Evolutionary conservation across 371 early-diverging fungal species (phyloP).

Genomic region (Mortierella sp.): DNA sequence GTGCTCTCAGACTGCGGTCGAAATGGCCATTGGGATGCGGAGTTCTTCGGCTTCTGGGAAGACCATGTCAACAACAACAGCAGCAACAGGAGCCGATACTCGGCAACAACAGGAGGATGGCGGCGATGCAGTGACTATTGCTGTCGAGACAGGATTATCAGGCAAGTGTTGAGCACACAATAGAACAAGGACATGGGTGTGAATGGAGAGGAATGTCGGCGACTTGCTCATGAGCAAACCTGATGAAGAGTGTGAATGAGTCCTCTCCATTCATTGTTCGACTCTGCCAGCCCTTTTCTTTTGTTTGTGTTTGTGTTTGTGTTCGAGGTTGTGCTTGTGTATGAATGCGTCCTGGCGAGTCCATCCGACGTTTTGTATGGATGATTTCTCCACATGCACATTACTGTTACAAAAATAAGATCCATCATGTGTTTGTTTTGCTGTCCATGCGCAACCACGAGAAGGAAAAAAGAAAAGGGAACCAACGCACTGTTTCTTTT

Average conservation of each 20-base stretch:
- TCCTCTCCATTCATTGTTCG: background rate
- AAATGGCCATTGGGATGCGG: conserved; percentile 49
- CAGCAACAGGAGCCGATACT: background rate
- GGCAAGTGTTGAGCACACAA: conserved; percentile 26
- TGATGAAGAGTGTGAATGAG: background rate
- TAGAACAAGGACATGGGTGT: background rate
- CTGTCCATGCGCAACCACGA: background rate
- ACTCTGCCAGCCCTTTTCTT: background rate
- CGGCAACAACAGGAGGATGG: background rate
- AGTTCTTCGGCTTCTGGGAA: background rate
- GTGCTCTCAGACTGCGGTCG: conserved; percentile 52
- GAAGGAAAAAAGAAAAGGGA: background rate
- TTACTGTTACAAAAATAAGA: background rate
- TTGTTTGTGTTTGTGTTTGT: background rate
- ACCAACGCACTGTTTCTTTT: background rate
- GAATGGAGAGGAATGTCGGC: background rate
- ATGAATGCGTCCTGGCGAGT: no score
- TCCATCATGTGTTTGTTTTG: conserved; percentile 1
- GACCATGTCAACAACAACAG: background rate
- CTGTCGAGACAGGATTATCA: conserved; percentile 43
- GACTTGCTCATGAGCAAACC: background rate
- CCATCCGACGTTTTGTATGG: no score
- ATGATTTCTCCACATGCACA: background rate
- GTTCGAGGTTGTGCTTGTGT: no score
- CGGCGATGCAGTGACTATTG: conserved; percentile 37